Evolutionary conservation across 495 filamentous ascomycete genomes (phyloP).

Genomic region (Tuber microsphaerosporum): DNA sequence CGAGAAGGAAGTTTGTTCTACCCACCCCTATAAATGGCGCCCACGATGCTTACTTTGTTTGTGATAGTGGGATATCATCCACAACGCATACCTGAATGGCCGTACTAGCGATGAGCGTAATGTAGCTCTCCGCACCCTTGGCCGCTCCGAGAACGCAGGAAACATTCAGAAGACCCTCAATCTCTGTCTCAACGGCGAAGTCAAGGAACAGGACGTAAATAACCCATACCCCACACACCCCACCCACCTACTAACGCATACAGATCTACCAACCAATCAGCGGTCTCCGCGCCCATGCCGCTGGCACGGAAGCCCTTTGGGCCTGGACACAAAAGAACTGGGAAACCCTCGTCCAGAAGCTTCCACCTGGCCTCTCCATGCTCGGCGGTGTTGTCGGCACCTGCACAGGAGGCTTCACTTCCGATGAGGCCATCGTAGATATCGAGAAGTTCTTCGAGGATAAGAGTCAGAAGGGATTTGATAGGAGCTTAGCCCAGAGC

Average conservation of each 20-base stretch:
- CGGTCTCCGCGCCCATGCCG: conserved; percentile 67
- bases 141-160: conserved; percentile 65
- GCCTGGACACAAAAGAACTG: conserved; percentile 80
- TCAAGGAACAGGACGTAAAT: conserved; percentile 77
- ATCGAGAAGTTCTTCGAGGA: conserved; percentile 73
- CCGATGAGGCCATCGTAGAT: conserved; percentile 61
- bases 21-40: conserved; percentile 8
- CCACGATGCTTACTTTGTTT: conserved; percentile 22
- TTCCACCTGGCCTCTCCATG: conserved; percentile 76
- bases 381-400: conserved; percentile 77
- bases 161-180: conserved; percentile 75
- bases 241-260: conserved; percentile 9
- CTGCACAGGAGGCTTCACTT: conserved; percentile 74
- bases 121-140: conserved; percentile 81
- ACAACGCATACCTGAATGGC: conserved; percentile 78
- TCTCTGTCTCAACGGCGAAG: conserved; percentile 68
- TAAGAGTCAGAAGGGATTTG: conserved; percentile 71
- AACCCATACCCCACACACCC: not conserved
- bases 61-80: conserved; percentile 62
- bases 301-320: conserved; percentile 76
- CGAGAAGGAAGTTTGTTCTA: conserved; percentile 56
- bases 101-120: conserved; percentile 88
- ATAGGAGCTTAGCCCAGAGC: conserved; percentile 56
- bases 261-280: conserved; percentile 74
- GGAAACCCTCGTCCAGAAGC: conserved; percentile 67